Evolutionary conservation across 352 stramenopile species (phyloP), one percentile per base, ranked within the genome.

Genomic region (Phytophthora meadii): DNA sequence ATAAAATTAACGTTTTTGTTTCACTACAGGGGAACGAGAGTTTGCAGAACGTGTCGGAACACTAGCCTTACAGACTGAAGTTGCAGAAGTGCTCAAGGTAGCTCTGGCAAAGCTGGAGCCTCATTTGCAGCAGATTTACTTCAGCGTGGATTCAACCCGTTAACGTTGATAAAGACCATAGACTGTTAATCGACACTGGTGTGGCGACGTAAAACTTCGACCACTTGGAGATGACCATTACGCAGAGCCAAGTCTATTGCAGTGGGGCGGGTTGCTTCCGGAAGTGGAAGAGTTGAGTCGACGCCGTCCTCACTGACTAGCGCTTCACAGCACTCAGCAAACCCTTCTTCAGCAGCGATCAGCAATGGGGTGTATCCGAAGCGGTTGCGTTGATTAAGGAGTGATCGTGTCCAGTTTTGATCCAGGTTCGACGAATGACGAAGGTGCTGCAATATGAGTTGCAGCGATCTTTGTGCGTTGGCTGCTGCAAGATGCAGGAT

Each of bases 21-120:
- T 54, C 39, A 36, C 14, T 57, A 32, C 36, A 78, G 66, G 54
- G 48, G 62, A 75, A 22, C 37, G 40, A 5, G 64, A 80, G 15
- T 87, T 87, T 61, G 53, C 58, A 12, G 54, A 68, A 19, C 75
- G 78, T 22, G 65, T 83, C n/a, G 73, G 44, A 4, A 73, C 73
- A n/a, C 30, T 84, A 4, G 14, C 66, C 27, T 51, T 76, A 28
- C 65, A 79, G 59, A 60, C 44, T 25, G 28, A 68, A 1, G 36
- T 70, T 17, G 45, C 72, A 3, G 12, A 36, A 8, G 25, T 58
- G n/a, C 34, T 84, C 4, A 47, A 61, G 7, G 10, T 22, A 32
- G 54, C 58, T 8, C 47, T 87, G 9, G 45, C 9, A 22, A 65
- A 68, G 17, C 28, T 87, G 7, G 78, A 87, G 30, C 64, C 70